Conservation (phyloP, 345 rosid species). For the Syzygium grande region DNA sequence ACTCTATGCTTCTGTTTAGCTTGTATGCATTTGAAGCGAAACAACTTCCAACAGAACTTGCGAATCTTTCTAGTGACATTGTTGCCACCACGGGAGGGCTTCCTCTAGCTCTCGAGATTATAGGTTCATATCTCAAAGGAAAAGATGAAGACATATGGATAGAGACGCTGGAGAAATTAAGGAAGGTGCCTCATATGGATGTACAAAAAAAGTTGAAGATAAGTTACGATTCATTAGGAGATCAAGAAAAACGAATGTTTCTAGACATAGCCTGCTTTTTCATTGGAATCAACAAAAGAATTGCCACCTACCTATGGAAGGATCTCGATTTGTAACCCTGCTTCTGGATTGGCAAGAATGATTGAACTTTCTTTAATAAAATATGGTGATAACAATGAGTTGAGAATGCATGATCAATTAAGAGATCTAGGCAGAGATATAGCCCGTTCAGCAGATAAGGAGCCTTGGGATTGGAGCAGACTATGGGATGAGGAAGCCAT, state of each 20-base stretch:
- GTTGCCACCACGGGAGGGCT: conserved; percentile 1
- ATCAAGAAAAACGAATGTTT: neutral
- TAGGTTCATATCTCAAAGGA: conserved; percentile 4
- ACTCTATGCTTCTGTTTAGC: neutral
- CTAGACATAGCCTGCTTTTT: neutral
- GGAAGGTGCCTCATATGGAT: neutral
- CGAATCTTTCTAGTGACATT: neutral
- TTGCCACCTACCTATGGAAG: neutral
- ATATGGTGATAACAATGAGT: rapidly evolving
- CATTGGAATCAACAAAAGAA: neutral
- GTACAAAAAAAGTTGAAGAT: neutral
- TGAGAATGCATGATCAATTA: neutral
- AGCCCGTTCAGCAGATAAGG: rapidly evolving
- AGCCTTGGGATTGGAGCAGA: neutral
- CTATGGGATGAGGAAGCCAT: neutral
- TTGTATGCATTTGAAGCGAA: neutral
- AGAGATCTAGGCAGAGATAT: neutral
- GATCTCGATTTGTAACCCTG: rapidly evolving
- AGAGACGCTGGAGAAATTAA: neutral
- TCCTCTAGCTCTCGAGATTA: conserved; percentile 5
- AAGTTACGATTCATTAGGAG: neutral
- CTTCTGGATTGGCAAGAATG: neutral
- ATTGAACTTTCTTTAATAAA: neutral
- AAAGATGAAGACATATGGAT: neutral
- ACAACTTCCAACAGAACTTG: neutral